These are phyloP conservation scores for Cystobasidiopsis lactophilus DNA, from an alignment of 768 basidiomycete species.

Conservation along the genomic window DNA sequence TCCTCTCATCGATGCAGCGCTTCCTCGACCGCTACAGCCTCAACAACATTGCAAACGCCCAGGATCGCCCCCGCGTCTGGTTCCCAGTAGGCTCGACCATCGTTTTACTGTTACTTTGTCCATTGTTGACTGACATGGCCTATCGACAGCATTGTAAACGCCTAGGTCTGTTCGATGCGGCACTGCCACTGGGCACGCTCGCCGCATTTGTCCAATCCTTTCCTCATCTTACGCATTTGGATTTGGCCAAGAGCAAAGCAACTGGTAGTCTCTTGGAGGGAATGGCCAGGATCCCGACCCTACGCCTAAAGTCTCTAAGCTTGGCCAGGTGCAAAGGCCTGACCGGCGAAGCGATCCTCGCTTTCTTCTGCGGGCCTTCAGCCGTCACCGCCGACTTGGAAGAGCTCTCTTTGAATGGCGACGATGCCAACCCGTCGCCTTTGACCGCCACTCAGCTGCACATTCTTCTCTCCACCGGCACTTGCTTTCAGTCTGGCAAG, in stretches of 20 bases:
- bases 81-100: too few species aligned
- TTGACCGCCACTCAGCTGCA: slow-evolving; percentile 43
- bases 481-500: slow-evolving; percentile 51
- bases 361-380: slow-evolving; percentile 21
- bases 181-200: slow-evolving; percentile 45
- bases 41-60: neutral
- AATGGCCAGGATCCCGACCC: slow-evolving; percentile 35
- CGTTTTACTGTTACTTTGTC: too few species aligned
- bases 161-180: slow-evolving; percentile 59
- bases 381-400: slow-evolving; percentile 26
- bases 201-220: slow-evolving; percentile 56
- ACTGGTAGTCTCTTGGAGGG: slow-evolving; percentile 49
- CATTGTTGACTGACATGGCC: too few species aligned
- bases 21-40: slow-evolving; percentile 43
- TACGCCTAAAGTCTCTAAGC: slow-evolving; percentile 54
- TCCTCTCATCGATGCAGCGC: slow-evolving; percentile 61
- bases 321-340: slow-evolving; percentile 68
- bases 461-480: slow-evolving; percentile 46
- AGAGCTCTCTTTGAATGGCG: slow-evolving; percentile 76
- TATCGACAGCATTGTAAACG: too few species aligned
- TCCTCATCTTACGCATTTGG: slow-evolving; percentile 68
- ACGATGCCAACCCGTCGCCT: slow-evolving; percentile 56
- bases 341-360: slow-evolving; percentile 51
- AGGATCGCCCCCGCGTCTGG: slow-evolving; percentile 7
- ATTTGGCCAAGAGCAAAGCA: slow-evolving; percentile 70